A percentile compares a stretch with the other conserved stretches of the same genome.
Conservation (phyloP, 345 rosid genomes). For the Passiflora organensis region DNA sequence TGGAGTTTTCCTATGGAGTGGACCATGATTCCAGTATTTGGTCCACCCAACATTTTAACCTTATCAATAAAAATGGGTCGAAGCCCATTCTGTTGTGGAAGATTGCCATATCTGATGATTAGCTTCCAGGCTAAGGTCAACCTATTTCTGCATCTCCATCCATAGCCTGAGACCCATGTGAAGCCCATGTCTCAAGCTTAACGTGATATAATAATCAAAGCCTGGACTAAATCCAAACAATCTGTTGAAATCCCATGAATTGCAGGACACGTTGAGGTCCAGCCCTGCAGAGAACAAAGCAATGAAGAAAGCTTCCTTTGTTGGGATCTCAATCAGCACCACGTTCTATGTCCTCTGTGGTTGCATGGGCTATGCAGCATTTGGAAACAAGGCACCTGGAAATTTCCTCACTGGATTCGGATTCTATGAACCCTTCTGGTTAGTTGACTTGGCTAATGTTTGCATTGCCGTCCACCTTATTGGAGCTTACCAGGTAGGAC, state of each 20-base stretch:
- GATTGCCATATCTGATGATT: no score
- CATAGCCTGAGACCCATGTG: no score
- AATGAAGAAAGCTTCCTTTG: slow-evolving; percentile 21
- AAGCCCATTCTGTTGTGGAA: no score
- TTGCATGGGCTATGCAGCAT: slow-evolving; percentile 77
- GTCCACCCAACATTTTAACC: no score
- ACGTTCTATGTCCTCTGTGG: slow-evolving; percentile 72
- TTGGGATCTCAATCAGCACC: slow-evolving; percentile 51
- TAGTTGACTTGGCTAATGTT: slow-evolving; percentile 71
- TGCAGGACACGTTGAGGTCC: slow-evolving; percentile 23
- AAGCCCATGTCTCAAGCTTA: no score
- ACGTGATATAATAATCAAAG: no score
- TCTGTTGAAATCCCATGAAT: neutral
- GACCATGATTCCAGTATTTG: no score
- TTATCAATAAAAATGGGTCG: no score
- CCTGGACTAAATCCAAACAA: no score
- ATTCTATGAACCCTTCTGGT: slow-evolving; percentile 83
- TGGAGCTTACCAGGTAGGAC: slow-evolving; percentile 81
- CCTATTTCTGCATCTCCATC: no score
- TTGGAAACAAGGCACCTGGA: slow-evolving; percentile 78
- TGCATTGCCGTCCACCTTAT: slow-evolving; percentile 77
- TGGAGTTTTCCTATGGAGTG: no score
- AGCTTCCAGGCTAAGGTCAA: no score
- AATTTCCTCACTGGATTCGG: slow-evolving; percentile 89
- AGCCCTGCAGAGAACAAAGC: slow-evolving; percentile 23